Conservation (phyloP, 2,329 filamentous ascomycete species). For the Cytospora chrysosperma region DNA sequence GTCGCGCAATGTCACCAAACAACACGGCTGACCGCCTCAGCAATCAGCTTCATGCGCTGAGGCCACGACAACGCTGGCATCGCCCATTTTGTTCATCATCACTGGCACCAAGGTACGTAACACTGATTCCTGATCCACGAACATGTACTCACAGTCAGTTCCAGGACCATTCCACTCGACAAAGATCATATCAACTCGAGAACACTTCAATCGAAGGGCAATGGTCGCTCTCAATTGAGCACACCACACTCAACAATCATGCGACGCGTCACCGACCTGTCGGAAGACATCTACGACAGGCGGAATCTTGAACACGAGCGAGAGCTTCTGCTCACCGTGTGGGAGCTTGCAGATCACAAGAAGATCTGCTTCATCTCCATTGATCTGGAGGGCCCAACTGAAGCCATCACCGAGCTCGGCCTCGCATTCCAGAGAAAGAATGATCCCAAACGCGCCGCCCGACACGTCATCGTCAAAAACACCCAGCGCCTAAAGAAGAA, state of each 20-base stretch:
- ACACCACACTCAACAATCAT: background rate
- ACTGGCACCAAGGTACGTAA: background rate
- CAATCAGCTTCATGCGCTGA: background rate
- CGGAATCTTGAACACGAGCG: background rate
- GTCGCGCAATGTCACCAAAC: background rate
- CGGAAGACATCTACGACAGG: background rate
- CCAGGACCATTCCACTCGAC: no score
- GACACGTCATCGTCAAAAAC: background rate
- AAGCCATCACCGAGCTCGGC: background rate
- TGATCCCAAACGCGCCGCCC: background rate
- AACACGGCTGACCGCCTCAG: background rate
- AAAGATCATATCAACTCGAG: background rate
- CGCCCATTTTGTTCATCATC: background rate
- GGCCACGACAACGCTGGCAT: background rate
- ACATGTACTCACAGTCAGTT: background rate
- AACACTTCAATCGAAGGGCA: no score
- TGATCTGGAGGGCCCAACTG: background rate
- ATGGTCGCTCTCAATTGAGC: background rate
- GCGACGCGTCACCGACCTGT: background rate
- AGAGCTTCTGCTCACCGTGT: background rate
- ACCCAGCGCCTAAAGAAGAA: background rate
- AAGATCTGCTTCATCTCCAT: background rate
- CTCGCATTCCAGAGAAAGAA: background rate
- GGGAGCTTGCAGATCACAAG: background rate
- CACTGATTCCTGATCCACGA: background rate